These are phyloP conservation scores for Claviceps maximensis DNA, from an alignment of 2,329 filamentous ascomycete genomes.

Conservation along the genomic window DNA sequence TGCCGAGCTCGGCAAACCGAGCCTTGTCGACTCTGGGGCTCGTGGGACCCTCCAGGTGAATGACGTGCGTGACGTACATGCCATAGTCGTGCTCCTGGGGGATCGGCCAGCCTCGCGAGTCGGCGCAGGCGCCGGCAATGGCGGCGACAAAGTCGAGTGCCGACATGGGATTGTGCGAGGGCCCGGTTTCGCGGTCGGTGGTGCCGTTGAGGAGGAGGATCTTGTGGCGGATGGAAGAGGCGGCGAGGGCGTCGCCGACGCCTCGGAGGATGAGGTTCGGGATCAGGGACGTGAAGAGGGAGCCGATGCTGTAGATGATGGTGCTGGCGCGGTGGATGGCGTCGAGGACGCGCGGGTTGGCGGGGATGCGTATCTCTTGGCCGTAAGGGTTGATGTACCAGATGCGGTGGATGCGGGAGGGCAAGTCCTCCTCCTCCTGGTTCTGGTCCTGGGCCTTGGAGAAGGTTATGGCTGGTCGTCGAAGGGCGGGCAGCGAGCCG, in stretches of 20 bases:
- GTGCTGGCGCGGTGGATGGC: constrained; percentile 51
- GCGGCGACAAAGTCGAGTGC: constrained; percentile 74
- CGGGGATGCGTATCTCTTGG: constrained; percentile 79
- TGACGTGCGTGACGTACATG: constrained; percentile 68
- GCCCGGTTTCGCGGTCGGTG: constrained; percentile 76
- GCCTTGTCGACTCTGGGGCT: constrained; percentile 58
- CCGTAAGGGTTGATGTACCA: constrained; percentile 99
- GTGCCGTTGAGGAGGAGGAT: constrained; percentile 77
- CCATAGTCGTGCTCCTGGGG: constrained; percentile 36
- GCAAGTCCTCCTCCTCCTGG: constrained; percentile 65
- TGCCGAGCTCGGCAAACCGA: constrained; percentile 51
- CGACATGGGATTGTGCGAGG: constrained; percentile 47
- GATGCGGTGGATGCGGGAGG: constrained; percentile 63
- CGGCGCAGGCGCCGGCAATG: constrained; percentile 59
- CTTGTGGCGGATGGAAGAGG: constrained; percentile 44
- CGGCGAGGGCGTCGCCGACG: constrained; percentile 47
- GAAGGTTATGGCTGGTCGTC: constrained; percentile 71
- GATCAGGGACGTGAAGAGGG: constrained; percentile 77
- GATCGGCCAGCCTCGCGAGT: constrained; percentile 42
- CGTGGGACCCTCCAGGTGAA: constrained; percentile 61
- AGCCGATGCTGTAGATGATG: constrained; percentile 88
- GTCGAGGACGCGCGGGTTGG: constrained; percentile 67
- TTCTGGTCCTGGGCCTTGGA: constrained; percentile 53
- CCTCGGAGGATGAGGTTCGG: constrained; percentile 67
- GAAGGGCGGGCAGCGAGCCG: constrained; percentile 65